phyloP scores from a whole-genome alignment of 306 rosid species.

The Castanea mollissima region DNA sequence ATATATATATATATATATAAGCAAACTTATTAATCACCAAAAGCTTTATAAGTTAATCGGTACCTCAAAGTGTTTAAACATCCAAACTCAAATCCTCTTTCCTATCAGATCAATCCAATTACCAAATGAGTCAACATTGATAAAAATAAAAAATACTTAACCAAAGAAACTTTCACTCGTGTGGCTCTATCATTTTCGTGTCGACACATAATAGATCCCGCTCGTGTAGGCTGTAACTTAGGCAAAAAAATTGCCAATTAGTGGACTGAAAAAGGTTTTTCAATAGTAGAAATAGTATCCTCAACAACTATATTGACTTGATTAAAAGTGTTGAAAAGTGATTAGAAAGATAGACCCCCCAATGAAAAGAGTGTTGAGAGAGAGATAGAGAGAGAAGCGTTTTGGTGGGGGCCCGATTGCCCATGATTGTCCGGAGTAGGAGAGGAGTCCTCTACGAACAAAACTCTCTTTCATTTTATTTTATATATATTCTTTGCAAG shows the following conservation, averaged over 20 bases:
- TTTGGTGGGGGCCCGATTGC: constrained; percentile 38
- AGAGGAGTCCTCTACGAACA: constrained; percentile 35
- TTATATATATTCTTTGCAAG: too few species aligned
- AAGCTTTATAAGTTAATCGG: too few species aligned
- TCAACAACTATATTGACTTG: constrained; percentile 10
- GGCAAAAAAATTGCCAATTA: too few species aligned
- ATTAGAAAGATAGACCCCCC: neutral
- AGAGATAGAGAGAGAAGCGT: constrained; percentile 26
- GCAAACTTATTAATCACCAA: too few species aligned
- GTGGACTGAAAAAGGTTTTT: neutral
- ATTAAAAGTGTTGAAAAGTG: neutral
- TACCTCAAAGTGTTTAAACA: too few species aligned
- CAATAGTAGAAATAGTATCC: constrained; percentile 1
- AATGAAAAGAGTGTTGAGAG: neutral
- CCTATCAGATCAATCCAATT: too few species aligned
- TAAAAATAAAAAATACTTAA: too few species aligned
- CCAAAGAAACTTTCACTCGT: neutral
- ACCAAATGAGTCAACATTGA: too few species aligned
- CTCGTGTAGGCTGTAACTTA: too few species aligned
- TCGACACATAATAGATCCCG: too few species aligned
- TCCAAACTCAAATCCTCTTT: too few species aligned
- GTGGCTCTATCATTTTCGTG: neutral
- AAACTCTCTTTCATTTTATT: constrained; percentile 13
- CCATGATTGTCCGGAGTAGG: constrained; percentile 23
- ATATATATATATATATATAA: too few species aligned